Conservation (phyloP, 768 basidiomycete genomes). For the Sarcodon sp. region DNA sequence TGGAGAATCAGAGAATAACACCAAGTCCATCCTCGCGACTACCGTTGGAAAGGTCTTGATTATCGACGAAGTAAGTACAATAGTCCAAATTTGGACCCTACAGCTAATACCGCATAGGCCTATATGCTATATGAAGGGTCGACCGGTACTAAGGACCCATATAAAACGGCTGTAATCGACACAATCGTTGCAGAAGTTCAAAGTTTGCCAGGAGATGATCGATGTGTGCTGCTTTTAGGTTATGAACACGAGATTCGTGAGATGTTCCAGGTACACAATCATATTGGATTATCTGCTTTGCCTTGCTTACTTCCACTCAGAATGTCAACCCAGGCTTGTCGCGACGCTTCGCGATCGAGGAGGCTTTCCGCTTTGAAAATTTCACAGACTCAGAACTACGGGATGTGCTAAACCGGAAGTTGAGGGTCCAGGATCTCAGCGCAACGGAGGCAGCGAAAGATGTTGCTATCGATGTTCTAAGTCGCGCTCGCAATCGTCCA, state of each 20-base stretch:
- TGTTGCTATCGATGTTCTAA: slow-evolving; percentile 35
- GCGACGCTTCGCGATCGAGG: slow-evolving; percentile 56
- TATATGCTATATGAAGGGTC: slow-evolving; percentile 51
- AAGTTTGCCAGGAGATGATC: slow-evolving; percentile 54
- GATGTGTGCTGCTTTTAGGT: slow-evolving; percentile 52
- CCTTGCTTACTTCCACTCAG: slow-evolving; percentile 17
- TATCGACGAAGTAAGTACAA: slow-evolving; percentile 45
- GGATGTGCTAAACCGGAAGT: slow-evolving; percentile 39
- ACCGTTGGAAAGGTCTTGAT: slow-evolving; percentile 56
- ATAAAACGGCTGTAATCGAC: slow-evolving; percentile 59
- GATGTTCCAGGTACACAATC: slow-evolving; percentile 48
- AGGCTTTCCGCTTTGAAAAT: slow-evolving; percentile 59
- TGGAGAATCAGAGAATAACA: slow-evolving; percentile 51
- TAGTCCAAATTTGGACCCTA: not conserved
- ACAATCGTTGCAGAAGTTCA: slow-evolving; percentile 68
- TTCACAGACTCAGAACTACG: slow-evolving; percentile 40
- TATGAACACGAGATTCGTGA: slow-evolving; percentile 57
- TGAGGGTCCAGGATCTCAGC: slow-evolving; percentile 40
- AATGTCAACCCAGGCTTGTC: slow-evolving; percentile 59
- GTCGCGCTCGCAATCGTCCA: slow-evolving; percentile 15
- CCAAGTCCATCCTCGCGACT: slow-evolving; percentile 46
- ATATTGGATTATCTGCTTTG: not conserved
- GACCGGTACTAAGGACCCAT: slow-evolving; percentile 26
- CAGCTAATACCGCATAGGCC: slow-evolving; percentile 28
- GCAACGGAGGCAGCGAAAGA: slow-evolving; percentile 45